Percentiles rank a stretch among this genome's conserved stretches.
Evolutionary conservation across 306 rosid genomes (phyloP).

Genomic region (Lagenaria siceraria): DNA sequence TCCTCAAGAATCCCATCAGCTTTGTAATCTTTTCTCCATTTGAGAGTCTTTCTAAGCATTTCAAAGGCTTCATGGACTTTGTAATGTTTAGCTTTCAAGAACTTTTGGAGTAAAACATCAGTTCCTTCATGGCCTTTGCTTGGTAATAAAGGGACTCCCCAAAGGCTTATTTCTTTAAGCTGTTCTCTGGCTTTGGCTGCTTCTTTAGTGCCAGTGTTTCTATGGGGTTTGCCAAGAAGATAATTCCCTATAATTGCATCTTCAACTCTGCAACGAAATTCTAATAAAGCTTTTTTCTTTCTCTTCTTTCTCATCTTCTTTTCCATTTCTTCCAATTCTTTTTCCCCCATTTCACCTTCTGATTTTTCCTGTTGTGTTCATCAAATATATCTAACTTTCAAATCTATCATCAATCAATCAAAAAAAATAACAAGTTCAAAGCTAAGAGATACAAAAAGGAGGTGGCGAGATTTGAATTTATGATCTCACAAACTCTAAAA

Average conservation of each 20-base stretch:
- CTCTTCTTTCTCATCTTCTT: constrained; percentile 21
- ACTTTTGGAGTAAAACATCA: constrained; percentile 45
- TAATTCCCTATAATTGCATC: constrained; percentile 56
- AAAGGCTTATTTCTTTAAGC: constrained; percentile 32
- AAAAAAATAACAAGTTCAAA: too few relatives aligned
- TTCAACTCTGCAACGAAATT: constrained; percentile 53
- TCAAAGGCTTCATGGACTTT: constrained; percentile 49
- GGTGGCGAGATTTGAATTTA: too few relatives aligned
- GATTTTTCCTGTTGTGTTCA: neutral
- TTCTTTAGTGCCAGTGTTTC: neutral
- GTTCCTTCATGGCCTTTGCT: constrained; percentile 70
- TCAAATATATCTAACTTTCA: neutral
- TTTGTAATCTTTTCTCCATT: constrained; percentile 43
- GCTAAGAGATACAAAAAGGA: too few relatives aligned
- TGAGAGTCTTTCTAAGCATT: constrained; percentile 48
- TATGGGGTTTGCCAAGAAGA: constrained; percentile 26
- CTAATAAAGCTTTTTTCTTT: constrained; percentile 39
- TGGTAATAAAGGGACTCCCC: constrained; percentile 82
- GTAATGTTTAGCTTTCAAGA: constrained; percentile 60
- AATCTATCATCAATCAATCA: too few relatives aligned
- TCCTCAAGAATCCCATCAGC: constrained; percentile 33
- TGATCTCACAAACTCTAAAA: too few relatives aligned
- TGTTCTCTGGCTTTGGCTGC: constrained; percentile 5
- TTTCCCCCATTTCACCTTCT: neutral
- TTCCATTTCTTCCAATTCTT: neutral